Conservation (phyloP, 306 rosid genomes). For the Vigna trinervia region DNA sequence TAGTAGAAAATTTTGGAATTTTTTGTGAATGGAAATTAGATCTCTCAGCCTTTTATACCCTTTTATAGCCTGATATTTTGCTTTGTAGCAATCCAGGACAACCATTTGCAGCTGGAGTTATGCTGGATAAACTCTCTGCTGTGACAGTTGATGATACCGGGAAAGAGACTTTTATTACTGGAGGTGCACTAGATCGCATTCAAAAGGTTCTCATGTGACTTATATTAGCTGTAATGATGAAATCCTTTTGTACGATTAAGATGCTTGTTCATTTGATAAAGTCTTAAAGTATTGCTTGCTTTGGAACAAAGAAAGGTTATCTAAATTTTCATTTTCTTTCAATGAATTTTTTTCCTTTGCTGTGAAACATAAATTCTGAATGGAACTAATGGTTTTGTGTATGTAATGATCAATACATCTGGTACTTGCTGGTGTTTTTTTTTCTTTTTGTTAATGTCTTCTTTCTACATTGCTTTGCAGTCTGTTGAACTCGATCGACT, state of each 20-base stretch:
- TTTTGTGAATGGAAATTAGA: constrained; percentile 27
- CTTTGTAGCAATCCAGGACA: constrained; percentile 91
- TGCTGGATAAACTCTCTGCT: constrained; percentile 88
- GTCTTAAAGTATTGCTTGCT: constrained; percentile 18
- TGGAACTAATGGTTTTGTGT: constrained; percentile 23
- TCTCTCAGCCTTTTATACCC: constrained; percentile 11
- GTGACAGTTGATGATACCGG: constrained; percentile 87
- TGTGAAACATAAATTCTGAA: constrained; percentile 37
- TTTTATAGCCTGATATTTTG: constrained; percentile 46
- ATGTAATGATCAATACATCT: constrained; percentile 20
- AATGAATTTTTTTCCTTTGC: constrained; percentile 38
- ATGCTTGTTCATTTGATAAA: constrained; percentile 37
- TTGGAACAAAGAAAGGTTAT: constrained; percentile 1
- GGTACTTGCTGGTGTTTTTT: constrained; percentile 28
- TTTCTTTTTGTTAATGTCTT: constrained; percentile 39
- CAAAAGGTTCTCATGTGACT: constrained; percentile 70
- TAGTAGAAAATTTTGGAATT: constrained; percentile 39
- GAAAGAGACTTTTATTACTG: constrained; percentile 87
- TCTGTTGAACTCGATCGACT: constrained; percentile 86
- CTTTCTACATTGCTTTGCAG: constrained; percentile 57
- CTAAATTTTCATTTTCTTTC: constrained; percentile 35
- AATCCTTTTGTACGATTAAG: constrained; percentile 21
- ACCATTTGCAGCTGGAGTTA: constrained; percentile 94
- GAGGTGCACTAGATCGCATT: constrained; percentile 79
- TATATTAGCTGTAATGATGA: constrained; percentile 36